These are phyloP conservation scores for Metarhizium guizhouense DNA, from an alignment of 2,329 filamentous ascomycete genomes.

Conservation along the genomic window DNA sequence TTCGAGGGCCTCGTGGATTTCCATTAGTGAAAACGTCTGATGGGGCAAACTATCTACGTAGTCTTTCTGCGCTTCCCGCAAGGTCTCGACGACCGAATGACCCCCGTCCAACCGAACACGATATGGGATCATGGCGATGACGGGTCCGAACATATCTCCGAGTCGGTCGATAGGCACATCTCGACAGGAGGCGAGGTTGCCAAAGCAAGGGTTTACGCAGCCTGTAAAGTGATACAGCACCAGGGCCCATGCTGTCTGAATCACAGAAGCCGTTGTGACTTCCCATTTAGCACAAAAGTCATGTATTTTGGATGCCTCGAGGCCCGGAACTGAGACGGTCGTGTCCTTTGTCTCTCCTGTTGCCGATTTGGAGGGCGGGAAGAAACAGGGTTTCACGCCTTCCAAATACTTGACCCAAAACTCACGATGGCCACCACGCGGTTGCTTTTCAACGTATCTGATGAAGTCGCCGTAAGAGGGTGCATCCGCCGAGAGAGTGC, in stretches of 20 bases:
- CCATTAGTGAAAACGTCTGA: neutral
- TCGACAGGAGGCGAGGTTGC: neutral
- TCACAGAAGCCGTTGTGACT: slow-evolving; percentile 4
- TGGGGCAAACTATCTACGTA: neutral
- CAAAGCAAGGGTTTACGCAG: neutral
- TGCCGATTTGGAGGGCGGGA: neutral
- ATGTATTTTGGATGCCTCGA: slow-evolving; percentile 1
- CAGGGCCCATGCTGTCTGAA: slow-evolving; percentile 1
- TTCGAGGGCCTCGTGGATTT: neutral
- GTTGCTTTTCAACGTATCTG: neutral
- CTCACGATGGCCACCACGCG: neutral
- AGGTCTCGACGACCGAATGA: neutral
- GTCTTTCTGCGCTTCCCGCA: neutral
- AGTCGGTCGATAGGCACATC: neutral
- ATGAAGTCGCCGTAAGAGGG: slow-evolving; percentile 1
- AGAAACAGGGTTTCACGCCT: neutral
- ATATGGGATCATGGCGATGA: neutral
- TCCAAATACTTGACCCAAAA: neutral
- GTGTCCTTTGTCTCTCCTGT: neutral
- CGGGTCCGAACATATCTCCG: neutral
- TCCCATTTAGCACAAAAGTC: slow-evolving; percentile 5
- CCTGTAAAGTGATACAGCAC: neutral
- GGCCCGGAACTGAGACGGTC: neutral
- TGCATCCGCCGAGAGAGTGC: neutral
- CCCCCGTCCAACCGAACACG: neutral